phyloP scores from a whole-genome alignment of 192 early-diverging fungal species.

The Umbelopsis sp. region DNA sequence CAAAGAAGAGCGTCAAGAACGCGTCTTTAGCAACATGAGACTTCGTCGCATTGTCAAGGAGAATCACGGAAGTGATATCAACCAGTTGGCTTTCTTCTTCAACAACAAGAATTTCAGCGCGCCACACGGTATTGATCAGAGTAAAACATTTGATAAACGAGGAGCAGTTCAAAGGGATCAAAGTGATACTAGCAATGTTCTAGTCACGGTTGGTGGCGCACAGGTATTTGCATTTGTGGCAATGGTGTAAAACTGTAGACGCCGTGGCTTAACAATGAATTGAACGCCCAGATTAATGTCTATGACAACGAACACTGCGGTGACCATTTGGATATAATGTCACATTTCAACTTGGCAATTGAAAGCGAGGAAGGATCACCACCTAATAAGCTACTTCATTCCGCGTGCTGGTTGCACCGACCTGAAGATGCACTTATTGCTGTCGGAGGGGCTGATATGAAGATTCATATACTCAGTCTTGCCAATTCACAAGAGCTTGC shows the following conservation, averaged over 20 bases:
- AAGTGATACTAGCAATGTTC: constrained; percentile 71
- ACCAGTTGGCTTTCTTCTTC: constrained; percentile 76
- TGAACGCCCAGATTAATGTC: constrained; percentile 64
- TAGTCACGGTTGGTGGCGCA: constrained; percentile 69
- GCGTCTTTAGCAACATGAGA: constrained; percentile 72
- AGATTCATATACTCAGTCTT: constrained; percentile 75
- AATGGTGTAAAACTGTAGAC: neutral
- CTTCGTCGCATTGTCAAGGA: constrained; percentile 88
- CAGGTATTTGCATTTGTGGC: constrained; percentile 54
- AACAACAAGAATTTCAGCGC: constrained; percentile 60
- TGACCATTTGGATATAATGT: constrained; percentile 94
- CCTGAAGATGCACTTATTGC: constrained; percentile 73
- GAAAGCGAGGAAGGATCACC: constrained; percentile 32
- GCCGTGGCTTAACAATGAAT: too few relatives aligned
- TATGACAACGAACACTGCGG: constrained; percentile 95
- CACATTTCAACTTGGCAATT: constrained; percentile 72
- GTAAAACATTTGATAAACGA: constrained; percentile 71
- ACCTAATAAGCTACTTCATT: neutral
- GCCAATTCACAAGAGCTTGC: constrained; percentile 69
- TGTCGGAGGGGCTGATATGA: constrained; percentile 62
- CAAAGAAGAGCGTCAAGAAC: constrained; percentile 25
- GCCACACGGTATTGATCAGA: constrained; percentile 52
- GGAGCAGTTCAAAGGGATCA: constrained; percentile 67
- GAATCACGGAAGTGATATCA: constrained; percentile 80
- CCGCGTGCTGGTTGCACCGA: constrained; percentile 68